Conservation (phyloP, 2,329 filamentous ascomycete genomes). For the Penicillium sp. region DNA sequence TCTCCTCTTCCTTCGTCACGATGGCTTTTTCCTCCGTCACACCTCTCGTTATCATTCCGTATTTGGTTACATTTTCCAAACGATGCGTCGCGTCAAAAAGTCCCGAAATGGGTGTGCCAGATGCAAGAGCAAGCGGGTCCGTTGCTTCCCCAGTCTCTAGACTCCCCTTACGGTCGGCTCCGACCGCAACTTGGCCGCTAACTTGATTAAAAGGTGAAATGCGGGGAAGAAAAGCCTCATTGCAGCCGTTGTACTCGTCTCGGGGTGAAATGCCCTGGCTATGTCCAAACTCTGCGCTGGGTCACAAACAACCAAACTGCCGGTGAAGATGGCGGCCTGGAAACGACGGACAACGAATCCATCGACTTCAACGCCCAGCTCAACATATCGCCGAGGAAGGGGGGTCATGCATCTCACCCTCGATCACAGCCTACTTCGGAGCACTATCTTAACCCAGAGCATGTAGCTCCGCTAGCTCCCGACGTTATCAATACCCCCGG, state of each 20-base stretch:
- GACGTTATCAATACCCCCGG: slow-evolving; percentile 13
- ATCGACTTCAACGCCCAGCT: slow-evolving; percentile 5
- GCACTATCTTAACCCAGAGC: slow-evolving; percentile 14
- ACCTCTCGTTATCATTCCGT: neutral
- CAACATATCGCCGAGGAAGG: slow-evolving; percentile 12
- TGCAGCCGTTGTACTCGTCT: slow-evolving; percentile 45
- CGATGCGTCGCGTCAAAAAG: slow-evolving; percentile 48
- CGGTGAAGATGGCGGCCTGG: slow-evolving; percentile 20
- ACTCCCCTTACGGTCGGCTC: neutral
- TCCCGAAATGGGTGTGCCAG: slow-evolving; percentile 49
- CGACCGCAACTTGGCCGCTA: neutral
- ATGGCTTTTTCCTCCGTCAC: slow-evolving; percentile 2
- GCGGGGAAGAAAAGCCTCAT: slow-evolving; percentile 45
- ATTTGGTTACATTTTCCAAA: slow-evolving; percentile 34
- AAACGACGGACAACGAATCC: slow-evolving; percentile 10
- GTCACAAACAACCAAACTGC: slow-evolving; percentile 38
- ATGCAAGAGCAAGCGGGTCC: slow-evolving; percentile 48
- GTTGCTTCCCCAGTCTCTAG: slow-evolving; percentile 5
- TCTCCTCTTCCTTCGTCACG: slow-evolving; percentile 9
- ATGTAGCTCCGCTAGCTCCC: slow-evolving; percentile 15
- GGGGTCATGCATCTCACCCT: slow-evolving; percentile 5
- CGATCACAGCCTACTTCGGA: slow-evolving; percentile 4
- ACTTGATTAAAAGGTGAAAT: slow-evolving; percentile 40
- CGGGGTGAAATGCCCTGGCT: slow-evolving; percentile 44
- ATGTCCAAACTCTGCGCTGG: slow-evolving; percentile 44